These are phyloP conservation scores for Scheffersomyces quercinus DNA, from an alignment of 1,139 yeast species.

Conservation along the genomic window DNA sequence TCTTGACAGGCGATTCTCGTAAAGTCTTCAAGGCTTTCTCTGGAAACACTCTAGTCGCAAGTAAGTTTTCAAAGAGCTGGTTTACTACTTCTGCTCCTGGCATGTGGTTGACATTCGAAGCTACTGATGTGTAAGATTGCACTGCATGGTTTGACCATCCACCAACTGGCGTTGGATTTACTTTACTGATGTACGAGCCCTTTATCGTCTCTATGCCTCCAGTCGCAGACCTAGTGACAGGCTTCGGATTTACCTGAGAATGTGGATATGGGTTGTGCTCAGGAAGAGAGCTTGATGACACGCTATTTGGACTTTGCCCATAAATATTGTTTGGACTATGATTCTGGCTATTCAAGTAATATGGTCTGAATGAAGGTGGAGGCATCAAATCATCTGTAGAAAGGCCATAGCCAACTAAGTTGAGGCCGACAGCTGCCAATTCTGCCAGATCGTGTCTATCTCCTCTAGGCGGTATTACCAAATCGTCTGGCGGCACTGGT, in stretches of 20 bases:
- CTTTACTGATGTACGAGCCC: background rate
- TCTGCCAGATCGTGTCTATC: background rate
- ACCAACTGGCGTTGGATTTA: conserved; percentile 3
- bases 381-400: conserved; percentile 28
- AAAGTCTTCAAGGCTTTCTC: conserved; percentile 33
- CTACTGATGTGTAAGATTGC: conserved; percentile 35
- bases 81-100: conserved; percentile 42
- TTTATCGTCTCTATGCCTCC: background rate
- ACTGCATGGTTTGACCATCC: conserved; percentile 18
- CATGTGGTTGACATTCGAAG: conserved; percentile 32
- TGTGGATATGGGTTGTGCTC: background rate
- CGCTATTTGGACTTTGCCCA: background rate
- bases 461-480: too few species aligned
- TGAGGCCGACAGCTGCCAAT: conserved; percentile 20
- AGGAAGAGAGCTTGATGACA: conserved; percentile 11
- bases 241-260: background rate
- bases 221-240: background rate
- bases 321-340: background rate
- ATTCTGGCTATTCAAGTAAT: background rate
- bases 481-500: too few species aligned
- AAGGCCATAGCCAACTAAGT: conserved; percentile 27
- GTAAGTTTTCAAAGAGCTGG: conserved; percentile 36
- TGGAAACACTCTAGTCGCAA: conserved; percentile 41
- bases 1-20: conserved; percentile 30
- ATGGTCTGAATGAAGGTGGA: conserved; percentile 17